Evolutionary conservation across 345 rosid species (phyloP), one percentile per base, ranked within the genome.

Genomic region (Lenwebbia sp.): DNA sequence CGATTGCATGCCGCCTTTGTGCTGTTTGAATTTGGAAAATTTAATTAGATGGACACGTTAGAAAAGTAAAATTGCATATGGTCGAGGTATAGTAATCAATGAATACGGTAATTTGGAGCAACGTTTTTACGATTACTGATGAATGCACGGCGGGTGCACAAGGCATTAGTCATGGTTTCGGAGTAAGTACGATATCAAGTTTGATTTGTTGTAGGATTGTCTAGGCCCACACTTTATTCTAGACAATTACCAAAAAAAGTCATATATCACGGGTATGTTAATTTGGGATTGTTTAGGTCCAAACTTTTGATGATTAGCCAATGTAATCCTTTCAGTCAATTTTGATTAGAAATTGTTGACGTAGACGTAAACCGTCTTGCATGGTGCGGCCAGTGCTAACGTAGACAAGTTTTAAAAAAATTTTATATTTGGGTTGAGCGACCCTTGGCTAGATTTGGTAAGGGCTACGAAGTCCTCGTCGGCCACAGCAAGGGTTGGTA

Each of bases 331-430:
- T 56, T 1, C 1, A 23, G 2, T 5, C 25, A 25, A 56, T 56
- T 25, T 56, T 23, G 25, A 5, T 0, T 4, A 3, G 13, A 58
- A 58, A 58, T 58, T 7, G n/a, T 8, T 58, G 12, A 26, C 5
- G 65, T 58, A 7, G 33, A 58, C 15, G 26, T n/a, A 3, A 0
- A 58, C 0, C 0, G 13, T 56, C 13, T 26, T 25, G 23, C n/a
- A 56, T 56, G 60, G 13, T 2, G n/a, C n/a, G n/a, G n/a, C n/a
- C n/a, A n/a, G 0, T 23, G 60, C 13, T 23, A 23, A 55, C 12
- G 10, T 5, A 9, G 23, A 9, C 10, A 55, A 55, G 0, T 0
- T 22, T 56, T 56, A 3, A n/a, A n/a, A n/a, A n/a, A n/a, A n/a
- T n/a, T n/a, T n/a, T n/a, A 23, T 23, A 56, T 26, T 23, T n/a